Percentiles rank a stretch among this genome's conserved stretches.
phyloP scores from a whole-genome alignment of 441 rosid genomes.

The Melastoma candidum region DNA sequence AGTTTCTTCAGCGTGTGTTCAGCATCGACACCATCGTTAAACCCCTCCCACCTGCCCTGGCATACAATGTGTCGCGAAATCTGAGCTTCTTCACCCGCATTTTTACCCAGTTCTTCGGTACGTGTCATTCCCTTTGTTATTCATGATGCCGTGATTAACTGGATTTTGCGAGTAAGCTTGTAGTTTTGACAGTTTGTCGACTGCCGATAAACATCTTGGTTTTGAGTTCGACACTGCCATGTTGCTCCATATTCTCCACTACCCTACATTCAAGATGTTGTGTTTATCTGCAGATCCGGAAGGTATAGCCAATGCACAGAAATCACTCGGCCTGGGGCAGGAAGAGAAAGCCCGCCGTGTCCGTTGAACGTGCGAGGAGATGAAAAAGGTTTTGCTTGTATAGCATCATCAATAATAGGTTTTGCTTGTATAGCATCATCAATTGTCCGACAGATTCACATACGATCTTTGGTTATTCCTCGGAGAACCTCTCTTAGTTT shows the following conservation, averaged over 20 bases:
- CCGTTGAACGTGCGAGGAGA: conserved; percentile 24
- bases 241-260: background rate
- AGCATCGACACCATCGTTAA: conserved; percentile 88
- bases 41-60: conserved; percentile 94
- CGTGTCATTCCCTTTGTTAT: conserved; percentile 13
- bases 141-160: too few relatives aligned
- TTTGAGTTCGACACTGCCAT: too few relatives aligned
- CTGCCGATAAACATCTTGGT: too few relatives aligned
- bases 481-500: too few relatives aligned
- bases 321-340: conserved; percentile 87
- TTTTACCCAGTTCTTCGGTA: conserved; percentile 97
- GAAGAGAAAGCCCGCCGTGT: conserved; percentile 86
- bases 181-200: too few relatives aligned
- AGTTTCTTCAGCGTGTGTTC: conserved; percentile 90
- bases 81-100: conserved; percentile 91
- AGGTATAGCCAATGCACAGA: conserved; percentile 90
- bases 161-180: too few relatives aligned
- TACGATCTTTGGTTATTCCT: too few relatives aligned
- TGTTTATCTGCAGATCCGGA: conserved; percentile 60
- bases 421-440: too few relatives aligned
- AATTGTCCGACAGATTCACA: too few relatives aligned
- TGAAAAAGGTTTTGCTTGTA: too few relatives aligned
- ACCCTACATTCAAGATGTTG: background rate
- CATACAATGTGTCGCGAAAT: conserved; percentile 79
- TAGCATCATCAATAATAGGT: too few relatives aligned